These are phyloP conservation scores for Fomitopsis pinicola DNA, from an alignment of 1,284 basidiomycete genomes.

Conservation along the genomic window DNA sequence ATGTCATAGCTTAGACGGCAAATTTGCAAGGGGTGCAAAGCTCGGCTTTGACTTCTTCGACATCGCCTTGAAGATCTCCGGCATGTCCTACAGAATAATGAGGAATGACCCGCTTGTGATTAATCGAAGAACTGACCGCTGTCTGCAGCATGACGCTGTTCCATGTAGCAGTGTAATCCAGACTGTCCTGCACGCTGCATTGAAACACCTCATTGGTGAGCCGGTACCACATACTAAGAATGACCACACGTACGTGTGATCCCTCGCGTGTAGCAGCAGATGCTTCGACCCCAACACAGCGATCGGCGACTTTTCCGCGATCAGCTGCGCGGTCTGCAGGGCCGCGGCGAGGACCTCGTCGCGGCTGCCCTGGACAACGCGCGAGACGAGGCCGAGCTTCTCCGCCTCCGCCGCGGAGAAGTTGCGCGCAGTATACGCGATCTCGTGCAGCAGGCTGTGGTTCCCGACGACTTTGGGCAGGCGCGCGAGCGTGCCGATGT, in stretches of 20 bases:
- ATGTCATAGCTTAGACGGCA: constrained; percentile 15
- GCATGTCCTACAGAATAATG: constrained; percentile 18
- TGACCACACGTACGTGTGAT: constrained; percentile 56
- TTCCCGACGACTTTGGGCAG: constrained; percentile 83
- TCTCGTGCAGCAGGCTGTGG: constrained; percentile 73
- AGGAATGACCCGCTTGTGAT: not conserved
- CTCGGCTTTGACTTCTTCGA: constrained; percentile 20
- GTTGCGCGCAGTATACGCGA: constrained; percentile 73
- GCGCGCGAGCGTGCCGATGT: constrained; percentile 86
- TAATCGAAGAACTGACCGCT: constrained; percentile 37
- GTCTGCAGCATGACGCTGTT: constrained; percentile 72
- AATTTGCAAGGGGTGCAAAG: constrained; percentile 19
- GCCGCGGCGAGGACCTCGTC: constrained; percentile 58
- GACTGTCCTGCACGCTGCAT: constrained; percentile 68
- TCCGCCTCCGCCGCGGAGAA: constrained; percentile 74
- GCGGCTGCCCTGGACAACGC: constrained; percentile 65
- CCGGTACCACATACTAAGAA: not conserved
- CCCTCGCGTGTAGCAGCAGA: constrained; percentile 67
- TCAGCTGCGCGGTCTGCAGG: constrained; percentile 59
- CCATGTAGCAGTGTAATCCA: constrained; percentile 79
- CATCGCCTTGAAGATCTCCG: constrained; percentile 21
- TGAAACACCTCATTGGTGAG: not conserved
- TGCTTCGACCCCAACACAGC: constrained; percentile 83
- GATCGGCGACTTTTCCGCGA: constrained; percentile 80
- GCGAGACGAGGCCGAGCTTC: constrained; percentile 75